phyloP scores from a whole-genome alignment of 202 grass and related monocot genomes.

The Bolboschoenoplectus hybrid region DNA sequence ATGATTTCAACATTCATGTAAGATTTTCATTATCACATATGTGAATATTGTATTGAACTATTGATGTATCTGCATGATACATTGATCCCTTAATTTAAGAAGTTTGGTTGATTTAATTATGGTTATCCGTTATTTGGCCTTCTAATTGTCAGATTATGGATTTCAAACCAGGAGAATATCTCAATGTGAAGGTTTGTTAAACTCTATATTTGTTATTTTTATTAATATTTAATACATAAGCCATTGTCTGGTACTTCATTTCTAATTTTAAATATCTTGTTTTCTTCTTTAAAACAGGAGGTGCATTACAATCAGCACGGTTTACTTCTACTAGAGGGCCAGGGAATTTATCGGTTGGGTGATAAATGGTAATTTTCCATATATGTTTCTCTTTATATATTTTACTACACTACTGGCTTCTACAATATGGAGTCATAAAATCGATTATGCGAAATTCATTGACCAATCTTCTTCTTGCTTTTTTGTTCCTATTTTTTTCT shows the following conservation, averaged over 20 bases:
- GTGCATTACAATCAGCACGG: conserved; percentile 99
- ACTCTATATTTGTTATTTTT: conserved; percentile 28
- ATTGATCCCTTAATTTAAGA: conserved; percentile 5
- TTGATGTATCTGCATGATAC: not conserved
- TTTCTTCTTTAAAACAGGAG: conserved; percentile 59
- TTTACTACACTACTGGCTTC: not conserved
- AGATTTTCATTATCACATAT: conserved; percentile 38
- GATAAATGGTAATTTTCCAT: conserved; percentile 70
- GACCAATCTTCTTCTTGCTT: not conserved
- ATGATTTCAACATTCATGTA: conserved; percentile 99
- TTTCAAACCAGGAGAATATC: conserved; percentile 97
- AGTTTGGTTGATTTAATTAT: not conserved
- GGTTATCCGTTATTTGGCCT: conserved; percentile 27
- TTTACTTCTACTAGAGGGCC: conserved; percentile 84
- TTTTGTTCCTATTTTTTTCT: conserved; percentile 36
- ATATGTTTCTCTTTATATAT: not conserved
- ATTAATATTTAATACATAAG: conserved; percentile 23
- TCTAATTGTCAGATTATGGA: conserved; percentile 83
- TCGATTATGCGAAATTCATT: not conserved
- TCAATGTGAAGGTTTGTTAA: conserved; percentile 91
- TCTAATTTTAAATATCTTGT: conserved; percentile 23
- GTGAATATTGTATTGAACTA: not conserved
- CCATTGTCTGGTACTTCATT: conserved; percentile 2
- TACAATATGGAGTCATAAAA: not conserved
- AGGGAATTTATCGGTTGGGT: conserved; percentile 90